Evolutionary conservation across 139 green algal genomes (phyloP), one percentile per base, ranked within the genome.

Genomic region (Tetraselmis striata): DNA sequence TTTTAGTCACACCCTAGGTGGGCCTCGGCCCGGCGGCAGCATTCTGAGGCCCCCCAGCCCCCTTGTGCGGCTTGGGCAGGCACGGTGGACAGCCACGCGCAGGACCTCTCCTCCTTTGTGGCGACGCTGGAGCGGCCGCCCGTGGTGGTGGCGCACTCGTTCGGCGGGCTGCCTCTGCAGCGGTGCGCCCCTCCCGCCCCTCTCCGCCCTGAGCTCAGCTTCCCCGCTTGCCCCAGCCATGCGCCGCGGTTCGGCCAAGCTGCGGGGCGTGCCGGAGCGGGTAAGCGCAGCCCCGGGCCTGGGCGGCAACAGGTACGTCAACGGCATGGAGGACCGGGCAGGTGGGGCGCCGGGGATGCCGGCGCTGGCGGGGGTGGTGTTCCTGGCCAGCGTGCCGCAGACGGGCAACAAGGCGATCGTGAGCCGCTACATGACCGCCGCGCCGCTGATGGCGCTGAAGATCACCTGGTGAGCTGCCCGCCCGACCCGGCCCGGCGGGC

Each of bases 101-200:
- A 87, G 23, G 93, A 96, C 84, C 75, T 95, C 24, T 87, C 85
- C 2, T 81, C 83, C 25, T 83, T 96, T 18, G 79, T 94, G 23
- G 59, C 59, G 0, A 59, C 81, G 23, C 31, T 95, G 30, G 76
- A 83, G 0, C 2, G n/a, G 0, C 81, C 90, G 1, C 95, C 95
- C 0, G 87, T 98, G 1, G 30, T 98, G 2, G 78, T 97, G 1
- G 89, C 86, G 1, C 95, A 98, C 82, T 94, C 86, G 25, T 97
- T 98, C 82, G 94, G 92, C 0, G 95, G 93, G 5, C 79, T 98
- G 25, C 86, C 96, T 11, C 83, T 90, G 30, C 93, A 98, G 83
- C 88, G 91, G 86, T 98, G 86, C 59, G 80, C 77, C 18, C 29
- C 24, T 78, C 5, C 67, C 75, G n/a, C 29, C 28, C n/a, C 30